Conservation (phyloP, 1,284 basidiomycete species). For the Entoloma clypeatum region DNA sequence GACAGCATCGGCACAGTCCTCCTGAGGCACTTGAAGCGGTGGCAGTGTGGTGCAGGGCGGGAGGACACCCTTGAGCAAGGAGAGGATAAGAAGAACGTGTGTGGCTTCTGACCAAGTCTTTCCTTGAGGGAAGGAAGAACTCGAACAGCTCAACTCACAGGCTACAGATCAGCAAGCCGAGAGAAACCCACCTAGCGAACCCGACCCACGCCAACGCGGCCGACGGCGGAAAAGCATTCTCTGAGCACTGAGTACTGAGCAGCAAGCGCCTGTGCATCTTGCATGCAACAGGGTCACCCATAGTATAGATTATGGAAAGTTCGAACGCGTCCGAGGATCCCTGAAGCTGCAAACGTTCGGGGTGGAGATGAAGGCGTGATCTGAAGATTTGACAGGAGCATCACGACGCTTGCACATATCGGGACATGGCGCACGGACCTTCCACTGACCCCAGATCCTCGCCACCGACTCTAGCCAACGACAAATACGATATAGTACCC, state of each 20-base stretch:
- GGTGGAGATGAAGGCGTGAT: constrained; percentile 53
- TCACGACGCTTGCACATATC: constrained; percentile 6
- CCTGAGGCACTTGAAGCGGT: constrained; percentile 72
- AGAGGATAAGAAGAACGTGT: constrained; percentile 75
- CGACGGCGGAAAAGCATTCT: constrained; percentile 48
- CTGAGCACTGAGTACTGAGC: no score
- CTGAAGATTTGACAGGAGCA: constrained; percentile 42
- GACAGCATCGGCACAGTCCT: constrained; percentile 71
- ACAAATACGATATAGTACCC: constrained; percentile 17
- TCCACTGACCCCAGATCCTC: constrained; percentile 52
- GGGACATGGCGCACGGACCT: constrained; percentile 43
- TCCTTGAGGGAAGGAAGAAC: constrained; percentile 3
- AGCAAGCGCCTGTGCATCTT: constrained; percentile 48
- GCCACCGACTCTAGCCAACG: constrained; percentile 21
- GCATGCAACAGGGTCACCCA: constrained; percentile 33
- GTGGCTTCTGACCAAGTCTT: constrained; percentile 56
- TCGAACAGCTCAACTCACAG: constrained; percentile 39
- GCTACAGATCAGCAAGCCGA: constrained; percentile 53
- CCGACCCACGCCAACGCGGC: constrained; percentile 80
- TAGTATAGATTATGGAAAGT: constrained; percentile 61
- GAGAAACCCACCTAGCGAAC: constrained; percentile 57
- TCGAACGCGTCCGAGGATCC: constrained; percentile 70
- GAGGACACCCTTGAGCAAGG: constrained; percentile 65
- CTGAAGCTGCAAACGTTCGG: constrained; percentile 55
- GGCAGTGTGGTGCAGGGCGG: constrained; percentile 74